Evolutionary conservation across 495 filamentous ascomycete species (phyloP), one percentile per base, ranked within the genome.

Genomic region (Mycothermus thermophilus): DNA sequence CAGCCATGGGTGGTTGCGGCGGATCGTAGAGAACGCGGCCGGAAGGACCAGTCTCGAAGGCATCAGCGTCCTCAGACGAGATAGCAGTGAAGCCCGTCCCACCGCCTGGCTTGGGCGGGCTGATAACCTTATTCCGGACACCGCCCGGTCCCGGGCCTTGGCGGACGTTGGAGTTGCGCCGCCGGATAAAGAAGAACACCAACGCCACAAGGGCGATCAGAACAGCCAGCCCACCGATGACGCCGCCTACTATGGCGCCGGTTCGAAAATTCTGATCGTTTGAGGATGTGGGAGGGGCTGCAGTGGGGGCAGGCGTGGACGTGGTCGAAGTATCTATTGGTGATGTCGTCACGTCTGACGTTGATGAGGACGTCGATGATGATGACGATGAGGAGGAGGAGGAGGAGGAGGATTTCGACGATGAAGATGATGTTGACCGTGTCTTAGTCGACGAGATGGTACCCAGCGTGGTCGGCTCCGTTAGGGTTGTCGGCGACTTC

Each of bases 231-330:
- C 37, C 40, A 13, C 26, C 33, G 33, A 46, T 50, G 22, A 57
- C 55, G 25, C 63, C 64, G 32, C 64, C 64, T 7, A 66, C 55
- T 9, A 68, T 62, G 27, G 58, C 59, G 5, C 59, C 63, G 5
- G 50, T 57, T 9, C 55, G 49, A 32, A 38, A 50, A 22, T 32
- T 36, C 12, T 38, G 22, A n/a, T 44, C 27, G 32, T 44, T 22
- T 12, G 41, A 44, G n/a, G n/a, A n/a, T n/a, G n/a, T n/a, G n/a
- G n/a, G n/a, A n/a, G n/a, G n/a, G n/a, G n/a, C n/a, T 2, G 40
- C 24, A 42, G 27, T 16, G 28, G 37, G 22, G 29, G 32, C 27
- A 30, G 32, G 0, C 40, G 33, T 12, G 20, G 36, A n/a, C 8
- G 37, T 27, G 4, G 30, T 43, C 14, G 24, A 27, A 23, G 34